phyloP scores from a whole-genome alignment of 2,329 filamentous ascomycete genomes.

The Huntiella decipiens region DNA sequence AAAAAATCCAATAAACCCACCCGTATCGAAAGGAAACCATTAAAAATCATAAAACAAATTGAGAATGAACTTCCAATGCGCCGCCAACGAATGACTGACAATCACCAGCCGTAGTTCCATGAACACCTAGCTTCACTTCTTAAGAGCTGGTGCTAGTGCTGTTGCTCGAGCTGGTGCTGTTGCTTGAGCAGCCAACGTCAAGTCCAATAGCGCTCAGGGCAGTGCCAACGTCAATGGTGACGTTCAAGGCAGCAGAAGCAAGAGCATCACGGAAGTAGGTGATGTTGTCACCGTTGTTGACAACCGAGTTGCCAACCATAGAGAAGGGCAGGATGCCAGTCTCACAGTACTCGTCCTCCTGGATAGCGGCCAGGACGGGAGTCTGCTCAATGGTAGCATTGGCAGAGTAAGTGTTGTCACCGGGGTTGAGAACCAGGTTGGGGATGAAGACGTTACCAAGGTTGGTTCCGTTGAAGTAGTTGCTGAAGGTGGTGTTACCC shows the following conservation, averaged over 20 bases:
- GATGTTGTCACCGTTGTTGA: conserved; percentile 31
- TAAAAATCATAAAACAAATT: too few relatives aligned
- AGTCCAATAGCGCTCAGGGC: conserved; percentile 22
- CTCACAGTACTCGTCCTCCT: conserved; percentile 29
- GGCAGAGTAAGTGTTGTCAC: conserved; percentile 36
- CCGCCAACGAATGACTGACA: too few relatives aligned
- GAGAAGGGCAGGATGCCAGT: conserved; percentile 34
- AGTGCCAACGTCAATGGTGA: conserved; percentile 31
- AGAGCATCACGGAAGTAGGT: conserved; percentile 38
- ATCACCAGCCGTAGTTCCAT: too few relatives aligned
- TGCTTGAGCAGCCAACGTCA: conserved; percentile 12
- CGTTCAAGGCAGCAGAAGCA: conserved; percentile 27
- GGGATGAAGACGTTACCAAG: conserved; percentile 39
- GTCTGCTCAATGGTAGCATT: conserved; percentile 33
- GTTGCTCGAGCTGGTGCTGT: neutral
- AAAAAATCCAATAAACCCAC: too few relatives aligned
- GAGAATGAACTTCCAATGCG: neutral
- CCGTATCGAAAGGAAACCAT: too few relatives aligned
- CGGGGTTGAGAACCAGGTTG: conserved; percentile 39
- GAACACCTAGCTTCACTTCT: too few relatives aligned
- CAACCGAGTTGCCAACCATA: conserved; percentile 32
- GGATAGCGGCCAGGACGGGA: conserved; percentile 26
- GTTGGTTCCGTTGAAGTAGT: conserved; percentile 29
- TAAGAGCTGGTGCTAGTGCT: neutral
- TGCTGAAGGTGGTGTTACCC: conserved; percentile 45